Evolutionary conservation across 176 grass and related monocot genomes (phyloP), one percentile per base, ranked within the genome.

Genomic region (Oropetium thomaeum): DNA sequence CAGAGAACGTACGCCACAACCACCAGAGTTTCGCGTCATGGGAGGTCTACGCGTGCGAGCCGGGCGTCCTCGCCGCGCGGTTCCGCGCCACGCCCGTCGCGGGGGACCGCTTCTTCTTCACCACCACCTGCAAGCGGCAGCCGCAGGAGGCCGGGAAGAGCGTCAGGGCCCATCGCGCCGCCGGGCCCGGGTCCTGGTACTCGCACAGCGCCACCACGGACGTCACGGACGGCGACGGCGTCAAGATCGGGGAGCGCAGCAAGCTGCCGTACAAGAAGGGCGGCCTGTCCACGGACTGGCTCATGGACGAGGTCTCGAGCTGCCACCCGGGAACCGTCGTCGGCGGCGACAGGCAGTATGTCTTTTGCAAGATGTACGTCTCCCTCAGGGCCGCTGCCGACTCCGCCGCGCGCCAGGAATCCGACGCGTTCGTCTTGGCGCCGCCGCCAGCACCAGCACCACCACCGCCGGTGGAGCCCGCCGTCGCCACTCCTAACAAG

Each of bases 331-430:
- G 34, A 11, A 64, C 64, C 63, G 7, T 23, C 63, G 51, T 23
- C 35, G 17, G 1, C n/a, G n/a, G n/a, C 7, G 51, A 69, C 7
- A 65, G 1, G 11, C 32, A 63, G 67, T 28, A 5, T 10, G 79
- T 81, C 11, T 20, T 82, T 17, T 82, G 70, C 59, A 83, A 23
- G 53, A 29, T 83, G 4, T 75, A 83, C 32, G 12, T 77, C 12
- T 76, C 81, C 0, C 73, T 65, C 0, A 28, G 16, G 0, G 53
- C 64, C 0, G 0, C 11, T 7, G 6, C 10, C 0, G 26, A 5
- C 10, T 37, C 52, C 32, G 2, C 4, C 2, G 25, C 73, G 23
- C 63, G 20, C 11, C 17, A 13, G 4, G 64, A 76, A 17, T 69
- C 71, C 1, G 41, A 22, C 0, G 70, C 52, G 0, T 37, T 10